phyloP scores from a whole-genome alignment of 2,329 filamentous ascomycete species.

The Stylonectria norvegica region DNA sequence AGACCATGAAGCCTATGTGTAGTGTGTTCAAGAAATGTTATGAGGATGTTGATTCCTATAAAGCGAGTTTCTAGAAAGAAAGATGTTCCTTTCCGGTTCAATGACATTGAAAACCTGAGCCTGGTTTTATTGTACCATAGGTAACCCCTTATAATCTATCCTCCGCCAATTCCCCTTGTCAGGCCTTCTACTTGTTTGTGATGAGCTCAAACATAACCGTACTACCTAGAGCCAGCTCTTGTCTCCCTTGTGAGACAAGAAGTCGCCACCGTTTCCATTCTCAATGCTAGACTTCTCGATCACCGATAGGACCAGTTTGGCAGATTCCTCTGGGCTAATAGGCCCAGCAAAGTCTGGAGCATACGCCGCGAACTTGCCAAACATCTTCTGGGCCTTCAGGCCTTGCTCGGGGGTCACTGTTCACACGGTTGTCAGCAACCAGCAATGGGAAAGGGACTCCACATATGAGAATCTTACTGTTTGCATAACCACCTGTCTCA shows the following conservation, averaged over 20 bases:
- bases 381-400: slow-evolving; percentile 19
- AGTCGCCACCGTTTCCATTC: slow-evolving; percentile 45
- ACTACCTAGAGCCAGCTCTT: slow-evolving; percentile 55
- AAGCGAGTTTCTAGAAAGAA: too few species aligned
- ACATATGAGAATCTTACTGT: slow-evolving; percentile 18
- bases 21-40: too few species aligned
- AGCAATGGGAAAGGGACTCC: slow-evolving; percentile 2
- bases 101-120: too few species aligned
- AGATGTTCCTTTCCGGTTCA: too few species aligned
- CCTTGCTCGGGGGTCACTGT: slow-evolving; percentile 27
- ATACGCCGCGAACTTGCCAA: slow-evolving; percentile 32
- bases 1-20: too few species aligned
- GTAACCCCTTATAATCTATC: too few species aligned
- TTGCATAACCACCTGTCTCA: slow-evolving; percentile 33
- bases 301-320: slow-evolving; percentile 32
- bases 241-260: slow-evolving; percentile 52
- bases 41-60: too few species aligned
- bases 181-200: too few species aligned
- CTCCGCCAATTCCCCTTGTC: too few species aligned
- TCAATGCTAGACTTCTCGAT: slow-evolving; percentile 40
- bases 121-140: too few species aligned
- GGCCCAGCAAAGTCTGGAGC: slow-evolving; percentile 38
- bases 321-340: slow-evolving; percentile 34
- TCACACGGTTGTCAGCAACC: background rate
- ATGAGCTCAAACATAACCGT: too few species aligned